Conservation (phyloP, 768 basidiomycete genomes). For the Suillus lakei region DNA sequence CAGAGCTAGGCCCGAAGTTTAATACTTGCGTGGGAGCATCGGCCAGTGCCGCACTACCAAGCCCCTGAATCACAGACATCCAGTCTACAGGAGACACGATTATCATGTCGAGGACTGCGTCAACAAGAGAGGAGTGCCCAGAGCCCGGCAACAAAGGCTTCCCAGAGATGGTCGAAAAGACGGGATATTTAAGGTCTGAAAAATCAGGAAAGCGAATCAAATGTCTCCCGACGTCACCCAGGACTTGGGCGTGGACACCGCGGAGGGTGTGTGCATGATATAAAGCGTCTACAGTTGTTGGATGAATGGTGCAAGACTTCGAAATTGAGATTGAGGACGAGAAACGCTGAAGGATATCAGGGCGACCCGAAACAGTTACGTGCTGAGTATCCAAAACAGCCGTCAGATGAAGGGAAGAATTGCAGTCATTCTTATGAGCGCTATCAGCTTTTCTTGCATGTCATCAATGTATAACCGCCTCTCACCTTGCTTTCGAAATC, state of each 20-base stretch:
- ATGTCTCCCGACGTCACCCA: constrained; percentile 48
- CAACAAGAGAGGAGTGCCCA: constrained; percentile 37
- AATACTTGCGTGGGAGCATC: constrained; percentile 40
- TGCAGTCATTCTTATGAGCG: neutral
- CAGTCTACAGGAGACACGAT: constrained; percentile 58
- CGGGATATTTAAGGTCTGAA: constrained; percentile 48
- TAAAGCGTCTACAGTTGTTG: constrained; percentile 52
- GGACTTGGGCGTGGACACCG: constrained; percentile 43
- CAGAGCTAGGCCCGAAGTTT: constrained; percentile 54
- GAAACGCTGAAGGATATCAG: constrained; percentile 53
- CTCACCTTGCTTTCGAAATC: constrained; percentile 28
- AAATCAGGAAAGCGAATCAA: constrained; percentile 56
- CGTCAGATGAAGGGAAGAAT: constrained; percentile 48
- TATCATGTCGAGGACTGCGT: constrained; percentile 44
- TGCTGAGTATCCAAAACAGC: constrained; percentile 52
- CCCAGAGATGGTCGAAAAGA: constrained; percentile 53
- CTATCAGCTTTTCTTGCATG: neutral
- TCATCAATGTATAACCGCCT: neutral
- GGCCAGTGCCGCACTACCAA: constrained; percentile 22
- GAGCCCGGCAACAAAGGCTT: constrained; percentile 32
- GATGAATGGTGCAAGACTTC: constrained; percentile 40
- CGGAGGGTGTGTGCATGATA: constrained; percentile 51
- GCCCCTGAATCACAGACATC: constrained; percentile 45
- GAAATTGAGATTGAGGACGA: constrained; percentile 36
- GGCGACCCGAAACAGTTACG: constrained; percentile 63